phyloP scores from a whole-genome alignment of 2,329 filamentous ascomycete genomes.

The Verticillium zaregamsianum region DNA sequence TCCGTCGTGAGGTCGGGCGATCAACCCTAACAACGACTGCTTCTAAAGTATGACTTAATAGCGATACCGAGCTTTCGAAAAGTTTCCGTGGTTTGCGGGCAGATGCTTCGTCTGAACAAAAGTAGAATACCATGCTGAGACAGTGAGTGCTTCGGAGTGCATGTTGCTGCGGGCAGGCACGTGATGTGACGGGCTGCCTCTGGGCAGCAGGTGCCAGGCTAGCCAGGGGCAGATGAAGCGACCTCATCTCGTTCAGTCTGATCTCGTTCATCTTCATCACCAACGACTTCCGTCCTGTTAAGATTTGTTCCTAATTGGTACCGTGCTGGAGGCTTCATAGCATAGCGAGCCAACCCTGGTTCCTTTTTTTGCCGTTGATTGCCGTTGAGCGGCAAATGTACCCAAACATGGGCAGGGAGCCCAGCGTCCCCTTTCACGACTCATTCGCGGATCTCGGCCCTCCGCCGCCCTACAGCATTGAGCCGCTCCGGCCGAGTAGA shows the following conservation, averaged over 20 bases:
- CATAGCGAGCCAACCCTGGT: too few species aligned
- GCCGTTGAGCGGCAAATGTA: neutral
- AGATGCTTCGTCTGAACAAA: neutral
- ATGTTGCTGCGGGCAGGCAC: neutral
- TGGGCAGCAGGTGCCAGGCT: neutral
- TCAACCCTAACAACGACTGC: too few species aligned
- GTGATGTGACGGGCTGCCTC: neutral
- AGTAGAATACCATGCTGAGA: neutral
- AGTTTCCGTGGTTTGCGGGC: too few species aligned
- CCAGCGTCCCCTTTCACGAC: neutral
- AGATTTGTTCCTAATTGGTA: too few species aligned
- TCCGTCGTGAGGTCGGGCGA: too few species aligned
- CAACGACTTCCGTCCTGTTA: too few species aligned
- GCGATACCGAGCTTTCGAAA: too few species aligned
- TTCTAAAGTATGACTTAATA: too few species aligned
- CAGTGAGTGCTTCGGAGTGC: neutral
- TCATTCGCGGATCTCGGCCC: neutral
- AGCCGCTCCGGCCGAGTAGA: conserved; percentile 1
- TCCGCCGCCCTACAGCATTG: conserved; percentile 1
- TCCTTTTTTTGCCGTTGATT: too few species aligned
- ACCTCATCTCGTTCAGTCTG: neutral
- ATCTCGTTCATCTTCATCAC: neutral
- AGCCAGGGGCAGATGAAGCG: neutral
- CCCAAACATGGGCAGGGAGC: neutral
- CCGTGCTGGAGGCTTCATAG: too few species aligned